phyloP scores from a whole-genome alignment of 2,329 filamentous ascomycete genomes.

The Biscogniauxia mediterranea region DNA sequence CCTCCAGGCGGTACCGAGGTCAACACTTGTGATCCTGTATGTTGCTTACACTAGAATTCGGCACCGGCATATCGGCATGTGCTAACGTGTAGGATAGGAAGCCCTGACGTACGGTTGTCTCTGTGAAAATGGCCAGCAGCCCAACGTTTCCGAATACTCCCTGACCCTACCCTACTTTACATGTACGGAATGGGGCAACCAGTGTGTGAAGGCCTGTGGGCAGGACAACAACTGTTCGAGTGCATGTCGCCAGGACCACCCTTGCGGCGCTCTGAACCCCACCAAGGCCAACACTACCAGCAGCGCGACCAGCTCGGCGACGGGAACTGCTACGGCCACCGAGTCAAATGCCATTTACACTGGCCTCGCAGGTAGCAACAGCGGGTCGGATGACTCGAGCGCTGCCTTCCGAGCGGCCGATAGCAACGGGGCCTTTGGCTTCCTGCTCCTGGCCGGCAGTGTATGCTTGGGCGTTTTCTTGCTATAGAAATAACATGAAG shows the following conservation, averaged over 20 bases:
- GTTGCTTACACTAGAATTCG: conserved; percentile 24
- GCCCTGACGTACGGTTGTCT: conserved; percentile 69
- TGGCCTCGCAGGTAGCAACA: conserved; percentile 26
- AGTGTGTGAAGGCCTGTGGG: conserved; percentile 62
- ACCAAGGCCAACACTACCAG: conserved; percentile 56
- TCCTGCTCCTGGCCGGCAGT: conserved; percentile 17
- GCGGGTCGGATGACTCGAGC: conserved; percentile 9
- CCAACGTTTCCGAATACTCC: conserved; percentile 75
- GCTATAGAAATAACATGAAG: conserved; percentile 5
- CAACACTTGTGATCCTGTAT: conserved; percentile 69
- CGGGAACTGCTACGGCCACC: conserved; percentile 37
- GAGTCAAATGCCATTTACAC: conserved; percentile 39
- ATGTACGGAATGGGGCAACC: conserved; percentile 68
- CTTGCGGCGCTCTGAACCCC: conserved; percentile 69
- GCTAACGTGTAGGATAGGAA: conserved; percentile 38
- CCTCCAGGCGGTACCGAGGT: conserved; percentile 48
- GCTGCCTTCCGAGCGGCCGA: conserved; percentile 19
- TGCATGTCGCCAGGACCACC: conserved; percentile 63
- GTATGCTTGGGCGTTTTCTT: conserved; percentile 18
- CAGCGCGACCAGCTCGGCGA: conserved; percentile 39
- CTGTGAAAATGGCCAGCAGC: conserved; percentile 63
- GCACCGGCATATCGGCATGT: not conserved
- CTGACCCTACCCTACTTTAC: conserved; percentile 76
- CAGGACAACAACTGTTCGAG: conserved; percentile 56
- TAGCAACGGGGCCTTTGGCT: conserved; percentile 16